phyloP scores from a whole-genome alignment of 129 eudicot genomes.

The Flaveria ramosissima region DNA sequence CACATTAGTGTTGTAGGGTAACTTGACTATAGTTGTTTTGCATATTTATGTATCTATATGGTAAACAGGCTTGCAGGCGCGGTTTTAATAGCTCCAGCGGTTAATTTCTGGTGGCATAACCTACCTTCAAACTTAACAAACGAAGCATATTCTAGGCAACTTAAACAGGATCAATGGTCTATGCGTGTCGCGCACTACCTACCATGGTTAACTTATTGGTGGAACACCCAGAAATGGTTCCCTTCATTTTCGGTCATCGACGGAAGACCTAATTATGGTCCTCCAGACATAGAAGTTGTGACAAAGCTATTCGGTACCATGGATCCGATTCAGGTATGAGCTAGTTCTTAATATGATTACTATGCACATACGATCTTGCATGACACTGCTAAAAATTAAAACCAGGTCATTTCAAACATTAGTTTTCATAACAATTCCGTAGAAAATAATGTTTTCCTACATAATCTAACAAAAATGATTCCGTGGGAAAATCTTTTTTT shows the following conservation, averaged over 20 bases:
- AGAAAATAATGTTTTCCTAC: too few relatives aligned
- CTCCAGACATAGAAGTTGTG: constrained; percentile 34
- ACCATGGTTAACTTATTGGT: constrained; percentile 79
- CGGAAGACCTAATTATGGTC: constrained; percentile 31
- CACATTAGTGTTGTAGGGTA: neutral
- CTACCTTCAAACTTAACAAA: constrained; percentile 52
- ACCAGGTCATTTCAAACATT: too few relatives aligned
- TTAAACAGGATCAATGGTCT: constrained; percentile 63
- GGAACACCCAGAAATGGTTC: constrained; percentile 67
- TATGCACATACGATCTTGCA: too few relatives aligned
- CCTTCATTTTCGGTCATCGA: constrained; percentile 33
- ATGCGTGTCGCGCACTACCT: constrained; percentile 55
- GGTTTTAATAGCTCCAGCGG: constrained; percentile 55
- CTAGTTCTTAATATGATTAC: too few relatives aligned
- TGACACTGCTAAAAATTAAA: too few relatives aligned
- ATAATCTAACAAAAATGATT: too few relatives aligned
- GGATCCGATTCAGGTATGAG: neutral
- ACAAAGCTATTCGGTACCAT: neutral
- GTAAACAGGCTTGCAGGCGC: constrained; percentile 65
- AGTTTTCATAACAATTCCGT: too few relatives aligned
- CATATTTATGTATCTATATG: neutral
- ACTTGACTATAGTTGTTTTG: neutral
- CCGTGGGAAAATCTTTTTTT: too few relatives aligned
- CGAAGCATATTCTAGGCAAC: constrained; percentile 46
- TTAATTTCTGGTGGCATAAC: constrained; percentile 74